A percentile compares a stretch with the other conserved stretches of the same genome.
phyloP scores from a whole-genome alignment of 345 rosid genomes.

The Triadica sebifera region DNA sequence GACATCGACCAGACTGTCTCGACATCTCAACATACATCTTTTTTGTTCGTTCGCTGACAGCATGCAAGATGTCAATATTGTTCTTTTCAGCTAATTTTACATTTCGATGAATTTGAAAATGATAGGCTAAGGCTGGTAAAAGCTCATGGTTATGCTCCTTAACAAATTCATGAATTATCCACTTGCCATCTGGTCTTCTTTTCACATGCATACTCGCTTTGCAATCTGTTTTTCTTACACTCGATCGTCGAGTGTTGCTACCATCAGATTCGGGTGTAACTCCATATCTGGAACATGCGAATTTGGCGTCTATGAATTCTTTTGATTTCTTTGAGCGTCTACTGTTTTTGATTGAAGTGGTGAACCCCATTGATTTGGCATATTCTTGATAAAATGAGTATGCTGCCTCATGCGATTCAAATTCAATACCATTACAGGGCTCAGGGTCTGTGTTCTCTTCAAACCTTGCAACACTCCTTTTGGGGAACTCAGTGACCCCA shows the following conservation, averaged over 20 bases:
- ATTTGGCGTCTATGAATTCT: slow-evolving; percentile 34
- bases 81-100: slow-evolving; percentile 38
- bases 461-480: slow-evolving; percentile 11
- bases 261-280: slow-evolving; percentile 37
- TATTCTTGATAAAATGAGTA: slow-evolving; percentile 40
- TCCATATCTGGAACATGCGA: slow-evolving; percentile 40
- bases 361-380: slow-evolving; percentile 46
- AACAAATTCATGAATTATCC: slow-evolving; percentile 41
- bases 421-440: slow-evolving; percentile 35
- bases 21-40: slow-evolving; percentile 44
- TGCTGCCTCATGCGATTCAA: slow-evolving; percentile 39
- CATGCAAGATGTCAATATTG: slow-evolving; percentile 39
- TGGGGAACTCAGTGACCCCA: slow-evolving; percentile 15
- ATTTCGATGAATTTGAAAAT: slow-evolving; percentile 37
- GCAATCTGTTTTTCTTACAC: slow-evolving; percentile 40
- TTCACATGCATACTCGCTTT: slow-evolving; percentile 48
- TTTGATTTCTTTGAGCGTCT: slow-evolving; percentile 41
- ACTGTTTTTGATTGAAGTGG: slow-evolving; percentile 39
- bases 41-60: slow-evolving; percentile 41
- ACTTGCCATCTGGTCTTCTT: slow-evolving; percentile 36
- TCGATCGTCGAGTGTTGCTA: slow-evolving; percentile 34
- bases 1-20: slow-evolving; percentile 26
- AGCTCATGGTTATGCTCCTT: slow-evolving; percentile 40
- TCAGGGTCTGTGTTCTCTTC: slow-evolving; percentile 28
- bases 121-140: slow-evolving; percentile 39